phyloP scores from a whole-genome alignment of 345 rosid species.

The Salix suchowensis region DNA sequence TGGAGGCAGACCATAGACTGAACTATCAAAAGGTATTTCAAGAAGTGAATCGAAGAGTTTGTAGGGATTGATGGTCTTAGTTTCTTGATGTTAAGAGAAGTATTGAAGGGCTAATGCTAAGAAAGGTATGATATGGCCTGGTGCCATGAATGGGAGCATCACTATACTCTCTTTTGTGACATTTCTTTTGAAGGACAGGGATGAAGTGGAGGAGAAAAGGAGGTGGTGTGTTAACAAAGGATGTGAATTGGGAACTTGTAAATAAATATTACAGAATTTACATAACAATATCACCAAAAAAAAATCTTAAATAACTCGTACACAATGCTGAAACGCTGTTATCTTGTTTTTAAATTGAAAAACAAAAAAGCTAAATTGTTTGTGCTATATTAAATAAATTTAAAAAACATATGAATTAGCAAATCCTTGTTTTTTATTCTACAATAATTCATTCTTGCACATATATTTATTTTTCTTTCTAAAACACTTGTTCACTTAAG shows the following conservation, averaged over 20 bases:
- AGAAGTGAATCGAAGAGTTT: slow-evolving; percentile 42
- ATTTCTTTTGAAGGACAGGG: not conserved
- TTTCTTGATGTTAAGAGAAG: slow-evolving; percentile 4
- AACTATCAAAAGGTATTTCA: slow-evolving; percentile 57
- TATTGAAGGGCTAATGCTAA: slow-evolving; percentile 13
- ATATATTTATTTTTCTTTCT: too few relatives aligned
- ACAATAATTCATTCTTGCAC: too few relatives aligned
- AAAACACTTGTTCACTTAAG: too few relatives aligned
- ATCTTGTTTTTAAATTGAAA: too few relatives aligned
- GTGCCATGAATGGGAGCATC: slow-evolving; percentile 27
- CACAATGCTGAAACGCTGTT: too few relatives aligned
- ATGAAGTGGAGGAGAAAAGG: not conserved
- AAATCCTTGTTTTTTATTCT: too few relatives aligned
- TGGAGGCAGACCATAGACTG: slow-evolving; percentile 67
- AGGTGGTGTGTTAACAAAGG: not conserved
- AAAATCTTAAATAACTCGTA: too few relatives aligned
- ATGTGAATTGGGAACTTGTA: not conserved
- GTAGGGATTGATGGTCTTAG: slow-evolving; percentile 38
- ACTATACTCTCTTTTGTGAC: slow-evolving; percentile 12
- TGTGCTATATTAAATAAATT: too few relatives aligned
- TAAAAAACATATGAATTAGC: too few relatives aligned
- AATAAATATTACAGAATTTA: too few relatives aligned
- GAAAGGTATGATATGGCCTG: slow-evolving; percentile 26
- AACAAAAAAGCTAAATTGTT: too few relatives aligned
- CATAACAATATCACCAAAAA: too few relatives aligned